Conservation (phyloP, 768 basidiomycete species). For the Trametes maxima region DNA sequence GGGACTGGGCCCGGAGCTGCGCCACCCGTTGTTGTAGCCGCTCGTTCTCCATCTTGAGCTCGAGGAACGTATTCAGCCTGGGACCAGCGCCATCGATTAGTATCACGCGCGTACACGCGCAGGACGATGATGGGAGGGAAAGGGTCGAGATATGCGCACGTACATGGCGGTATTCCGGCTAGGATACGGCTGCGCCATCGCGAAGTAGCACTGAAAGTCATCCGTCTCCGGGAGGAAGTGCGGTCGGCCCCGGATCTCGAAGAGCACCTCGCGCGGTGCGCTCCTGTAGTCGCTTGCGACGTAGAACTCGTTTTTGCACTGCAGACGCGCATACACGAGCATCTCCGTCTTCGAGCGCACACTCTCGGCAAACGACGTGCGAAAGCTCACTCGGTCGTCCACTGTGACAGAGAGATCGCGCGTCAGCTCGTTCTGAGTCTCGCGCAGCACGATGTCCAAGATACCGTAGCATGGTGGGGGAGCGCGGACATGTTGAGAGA, state of each 20-base stretch:
- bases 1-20: conserved; percentile 39
- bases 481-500: neutral
- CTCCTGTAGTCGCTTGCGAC: conserved; percentile 28
- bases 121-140: neutral
- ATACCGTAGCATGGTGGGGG: neutral
- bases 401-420: conserved; percentile 36
- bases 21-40: conserved; percentile 64
- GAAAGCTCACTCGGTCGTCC: conserved; percentile 55
- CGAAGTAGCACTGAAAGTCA: conserved; percentile 67
- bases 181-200: conserved; percentile 76
- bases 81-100: neutral
- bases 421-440: neutral
- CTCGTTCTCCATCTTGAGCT: conserved; percentile 89
- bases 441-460: neutral
- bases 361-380: conserved; percentile 54
- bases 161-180: conserved; percentile 72
- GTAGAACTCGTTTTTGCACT: conserved; percentile 43
- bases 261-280: conserved; percentile 51
- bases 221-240: conserved; percentile 44
- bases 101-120: neutral
- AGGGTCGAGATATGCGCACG: conserved; percentile 25
- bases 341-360: conserved; percentile 53
- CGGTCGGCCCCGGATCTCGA: conserved; percentile 71
- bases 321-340: conserved; percentile 62
- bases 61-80: conserved; percentile 74